Evolutionary conservation across 345 rosid species (phyloP).

Genomic region (Euphorbia tirucalli): DNA sequence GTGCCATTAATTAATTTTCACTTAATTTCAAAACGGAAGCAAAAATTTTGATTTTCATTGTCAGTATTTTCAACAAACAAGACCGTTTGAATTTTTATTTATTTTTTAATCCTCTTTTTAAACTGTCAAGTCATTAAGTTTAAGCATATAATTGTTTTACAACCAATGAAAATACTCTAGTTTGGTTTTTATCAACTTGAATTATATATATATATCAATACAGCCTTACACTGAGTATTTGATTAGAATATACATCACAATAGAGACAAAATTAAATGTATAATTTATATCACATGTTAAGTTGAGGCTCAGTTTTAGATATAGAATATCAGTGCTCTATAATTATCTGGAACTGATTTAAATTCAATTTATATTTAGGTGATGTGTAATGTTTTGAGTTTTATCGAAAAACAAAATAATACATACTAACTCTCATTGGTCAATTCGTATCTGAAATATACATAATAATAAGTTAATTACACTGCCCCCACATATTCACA

Average conservation of each 20-base stretch:
- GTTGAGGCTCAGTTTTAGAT: neutral
- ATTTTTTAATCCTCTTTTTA: neutral
- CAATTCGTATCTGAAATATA: no score
- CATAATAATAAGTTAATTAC: neutral
- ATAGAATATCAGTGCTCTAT: neutral
- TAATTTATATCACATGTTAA: neutral
- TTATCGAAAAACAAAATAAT: no score
- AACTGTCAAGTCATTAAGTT: conserved; percentile 4
- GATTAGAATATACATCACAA: neutral
- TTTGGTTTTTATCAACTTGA: no score
- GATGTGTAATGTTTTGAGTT: no score
- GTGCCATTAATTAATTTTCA: conserved; percentile 10
- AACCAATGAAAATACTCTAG: no score
- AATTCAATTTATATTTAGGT: no score
- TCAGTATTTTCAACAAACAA: conserved; percentile 13
- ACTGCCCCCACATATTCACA: conserved; percentile 5
- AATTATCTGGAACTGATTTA: neutral
- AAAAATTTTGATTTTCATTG: neutral
- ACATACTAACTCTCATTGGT: no score
- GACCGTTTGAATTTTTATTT: neutral
- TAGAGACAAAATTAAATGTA: neutral
- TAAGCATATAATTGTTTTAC: no score
- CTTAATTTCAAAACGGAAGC: neutral
- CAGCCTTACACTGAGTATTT: no score
- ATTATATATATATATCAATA: no score